phyloP scores from a whole-genome alignment of 164 flowering plant genomes.

The Vitis vinifera region DNA sequence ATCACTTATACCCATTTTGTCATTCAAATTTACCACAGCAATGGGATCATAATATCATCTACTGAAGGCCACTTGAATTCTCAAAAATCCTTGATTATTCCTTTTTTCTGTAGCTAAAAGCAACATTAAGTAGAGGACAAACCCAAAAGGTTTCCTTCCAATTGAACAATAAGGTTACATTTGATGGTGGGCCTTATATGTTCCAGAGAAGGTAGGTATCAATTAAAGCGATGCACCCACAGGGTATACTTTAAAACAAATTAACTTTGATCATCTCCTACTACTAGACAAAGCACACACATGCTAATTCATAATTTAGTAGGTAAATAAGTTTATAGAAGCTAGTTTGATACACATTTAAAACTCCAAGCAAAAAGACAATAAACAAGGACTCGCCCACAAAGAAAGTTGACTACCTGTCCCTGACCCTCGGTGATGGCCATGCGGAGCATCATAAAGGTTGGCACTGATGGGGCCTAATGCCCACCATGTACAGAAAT shows the following conservation, averaged over 20 bases:
- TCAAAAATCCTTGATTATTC: not conserved
- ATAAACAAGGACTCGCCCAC: conserved; percentile 3
- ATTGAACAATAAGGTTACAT: conserved; percentile 1
- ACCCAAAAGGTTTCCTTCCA: not conserved
- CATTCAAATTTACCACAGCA: not conserved
- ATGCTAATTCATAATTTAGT: too few relatives aligned
- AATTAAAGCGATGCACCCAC: not conserved
- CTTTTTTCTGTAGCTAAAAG: not conserved
- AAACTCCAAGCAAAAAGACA: not conserved
- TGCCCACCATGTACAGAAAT: conserved; percentile 16
- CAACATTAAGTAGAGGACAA: too few relatives aligned
- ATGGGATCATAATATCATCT: not conserved
- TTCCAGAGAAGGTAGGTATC: conserved; percentile 4
- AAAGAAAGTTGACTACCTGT: conserved; percentile 12
- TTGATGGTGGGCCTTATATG: conserved; percentile 11
- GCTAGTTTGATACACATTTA: conserved; percentile 1
- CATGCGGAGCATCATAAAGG: conserved; percentile 15
- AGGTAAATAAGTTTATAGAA: not conserved
- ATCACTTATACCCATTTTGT: too few relatives aligned
- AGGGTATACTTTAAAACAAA: conserved; percentile 1
- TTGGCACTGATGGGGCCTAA: conserved; percentile 8
- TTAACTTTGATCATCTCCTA: not conserved
- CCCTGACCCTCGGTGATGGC: conserved; percentile 7
- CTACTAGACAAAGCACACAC: not conserved
- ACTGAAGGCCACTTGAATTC: not conserved